Conservation (phyloP, 1,139 yeast genomes). For the Geotrichum fermentans region DNA sequence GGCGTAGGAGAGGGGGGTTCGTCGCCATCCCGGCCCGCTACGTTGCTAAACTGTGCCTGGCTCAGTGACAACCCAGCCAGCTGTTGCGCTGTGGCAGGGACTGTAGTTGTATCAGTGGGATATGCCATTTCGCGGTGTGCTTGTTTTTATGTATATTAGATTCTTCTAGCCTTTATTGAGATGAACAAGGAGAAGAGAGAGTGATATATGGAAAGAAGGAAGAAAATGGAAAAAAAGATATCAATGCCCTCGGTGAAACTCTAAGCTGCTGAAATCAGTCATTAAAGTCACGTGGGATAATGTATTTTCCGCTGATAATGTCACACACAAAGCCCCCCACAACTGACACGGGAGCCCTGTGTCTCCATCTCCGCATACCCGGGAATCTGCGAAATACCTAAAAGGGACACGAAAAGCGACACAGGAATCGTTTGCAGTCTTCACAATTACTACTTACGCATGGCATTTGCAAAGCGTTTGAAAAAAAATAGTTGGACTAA, state of each 20-base stretch:
- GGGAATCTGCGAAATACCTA: no score
- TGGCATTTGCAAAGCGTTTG: no score
- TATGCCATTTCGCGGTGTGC: neutral
- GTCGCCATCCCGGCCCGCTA: conserved; percentile 23
- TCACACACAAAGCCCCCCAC: neutral
- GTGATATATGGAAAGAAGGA: neutral
- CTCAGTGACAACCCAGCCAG: neutral
- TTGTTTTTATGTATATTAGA: neutral
- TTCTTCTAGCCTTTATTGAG: no score
- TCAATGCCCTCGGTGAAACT: neutral
- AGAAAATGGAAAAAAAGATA: neutral
- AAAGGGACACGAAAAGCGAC: no score
- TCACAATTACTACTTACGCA: no score
- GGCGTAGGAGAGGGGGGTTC: conserved; percentile 41
- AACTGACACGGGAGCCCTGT: no score
- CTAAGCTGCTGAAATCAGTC: neutral
- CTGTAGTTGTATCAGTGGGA: neutral
- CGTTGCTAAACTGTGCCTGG: conserved; percentile 10
- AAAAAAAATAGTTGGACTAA: no score
- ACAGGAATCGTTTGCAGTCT: no score
- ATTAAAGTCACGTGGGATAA: neutral
- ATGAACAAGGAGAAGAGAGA: neutral
- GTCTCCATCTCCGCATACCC: no score
- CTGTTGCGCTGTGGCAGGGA: neutral
- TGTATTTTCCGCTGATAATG: neutral